These are phyloP conservation scores for Cicer judaicum DNA, from an alignment of 306 rosid genomes.

Conservation along the genomic window DNA sequence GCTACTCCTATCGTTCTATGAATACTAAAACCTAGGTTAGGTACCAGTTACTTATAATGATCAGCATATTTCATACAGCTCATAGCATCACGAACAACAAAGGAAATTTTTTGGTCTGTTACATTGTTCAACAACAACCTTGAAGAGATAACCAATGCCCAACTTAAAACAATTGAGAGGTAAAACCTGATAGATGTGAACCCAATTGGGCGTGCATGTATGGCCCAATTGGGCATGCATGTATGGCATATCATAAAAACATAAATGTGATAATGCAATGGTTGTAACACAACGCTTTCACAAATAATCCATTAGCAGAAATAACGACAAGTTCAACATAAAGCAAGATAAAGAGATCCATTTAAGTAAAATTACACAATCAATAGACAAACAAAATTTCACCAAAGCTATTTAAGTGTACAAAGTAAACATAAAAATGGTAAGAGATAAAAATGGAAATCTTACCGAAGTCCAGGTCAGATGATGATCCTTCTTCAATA, in stretches of 20 bases:
- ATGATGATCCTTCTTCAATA: conserved; percentile 73
- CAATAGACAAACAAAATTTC: not conserved
- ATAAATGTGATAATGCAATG: not conserved
- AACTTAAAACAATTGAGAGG: conserved; percentile 18
- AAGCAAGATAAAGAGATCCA: conserved; percentile 14
- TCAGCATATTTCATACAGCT: conserved; percentile 25
- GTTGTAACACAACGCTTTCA: not conserved
- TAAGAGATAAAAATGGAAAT: not conserved
- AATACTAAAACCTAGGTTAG: conserved; percentile 19
- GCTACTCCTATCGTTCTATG: conserved; percentile 15
- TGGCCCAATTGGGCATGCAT: conserved; percentile 12
- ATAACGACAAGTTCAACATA: conserved; percentile 7
- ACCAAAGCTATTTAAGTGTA: not conserved
- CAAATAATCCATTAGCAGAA: conserved; percentile 18
- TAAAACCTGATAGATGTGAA: conserved; percentile 24
- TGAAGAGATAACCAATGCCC: not conserved
- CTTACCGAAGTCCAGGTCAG: conserved; percentile 86
- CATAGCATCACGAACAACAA: conserved; percentile 17
- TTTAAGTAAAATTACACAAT: not conserved
- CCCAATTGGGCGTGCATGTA: conserved; percentile 15
- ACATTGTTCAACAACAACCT: conserved; percentile 20
- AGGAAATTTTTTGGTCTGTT: conserved; percentile 24
- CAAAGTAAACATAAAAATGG: conserved; percentile 2
- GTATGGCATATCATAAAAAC: not conserved
- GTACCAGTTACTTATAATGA: conserved; percentile 11